Evolutionary conservation across 306 rosid species (phyloP), one percentile per base, ranked within the genome.

Genomic region (Lathyrus aphaca): DNA sequence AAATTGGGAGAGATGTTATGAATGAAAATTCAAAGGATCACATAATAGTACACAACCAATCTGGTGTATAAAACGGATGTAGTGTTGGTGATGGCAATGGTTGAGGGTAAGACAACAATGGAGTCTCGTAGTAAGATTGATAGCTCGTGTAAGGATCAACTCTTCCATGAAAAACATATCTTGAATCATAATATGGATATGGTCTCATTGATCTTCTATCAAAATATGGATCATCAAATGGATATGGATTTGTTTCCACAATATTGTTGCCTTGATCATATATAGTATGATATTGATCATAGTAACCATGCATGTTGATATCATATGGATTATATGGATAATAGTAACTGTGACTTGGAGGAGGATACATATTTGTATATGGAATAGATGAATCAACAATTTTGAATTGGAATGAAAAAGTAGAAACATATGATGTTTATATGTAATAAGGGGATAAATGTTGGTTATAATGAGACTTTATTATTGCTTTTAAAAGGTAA

Each of bases 241-340:
- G 74, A 37, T 75, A 66, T 45, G 74, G 79, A 46, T 75, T 75
- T 37, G 43, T 66, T 35, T 67, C 79, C 18, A 66, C 73, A n/a
- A 67, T 39, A 9, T 67, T 67, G 3, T 75, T 58, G 32, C 17
- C 10, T 3, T 58, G 18, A 35, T 67, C 79, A 40, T 21, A 16
- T 58, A 67, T 59, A 11, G 0, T 15, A 15, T 30, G 60, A 3
- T 23, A 42, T n/a, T 35, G 51, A 44, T 17, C 25, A 42, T 71
- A 11, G 18, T 56, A 18, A 55, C 25, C n/a, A 2, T 11, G 18
- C 6, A 63, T 59, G 77, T 73, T 32, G 46, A 1, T 49, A 38
- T 27, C 23, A 21, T 66, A 5, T n/a, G 72, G 27, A 23, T 23
- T 21, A 21, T 23, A 17, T 49, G 42, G 42, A 27, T 48, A 21